Evolutionary conservation across 2,329 filamentous ascomycete species (phyloP).

Genomic region (Colletotrichum lini): DNA sequence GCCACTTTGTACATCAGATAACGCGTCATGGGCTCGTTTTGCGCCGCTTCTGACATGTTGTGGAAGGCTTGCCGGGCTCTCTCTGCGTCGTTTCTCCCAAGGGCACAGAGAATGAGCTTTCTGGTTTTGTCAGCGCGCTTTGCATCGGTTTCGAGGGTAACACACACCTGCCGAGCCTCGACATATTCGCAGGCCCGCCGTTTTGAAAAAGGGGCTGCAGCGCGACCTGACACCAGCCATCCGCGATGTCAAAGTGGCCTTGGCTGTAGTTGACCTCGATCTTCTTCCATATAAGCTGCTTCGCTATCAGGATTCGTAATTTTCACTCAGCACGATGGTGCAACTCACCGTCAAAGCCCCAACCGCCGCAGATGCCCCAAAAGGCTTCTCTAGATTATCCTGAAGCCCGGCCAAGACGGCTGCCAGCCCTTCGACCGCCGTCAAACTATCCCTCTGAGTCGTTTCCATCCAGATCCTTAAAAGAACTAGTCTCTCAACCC

Average conservation of each 20-base stretch:
- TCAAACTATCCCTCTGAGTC: slow-evolving; percentile 55
- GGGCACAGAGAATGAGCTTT: slow-evolving; percentile 79
- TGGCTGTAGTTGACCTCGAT: slow-evolving; percentile 72
- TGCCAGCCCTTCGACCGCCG: slow-evolving; percentile 45
- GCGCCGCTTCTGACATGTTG: slow-evolving; percentile 70
- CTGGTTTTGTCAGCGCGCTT: slow-evolving; percentile 59
- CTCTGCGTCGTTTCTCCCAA: slow-evolving; percentile 70
- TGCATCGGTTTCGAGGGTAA: neutral
- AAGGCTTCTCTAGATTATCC: slow-evolving; percentile 58
- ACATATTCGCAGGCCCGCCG: slow-evolving; percentile 75
- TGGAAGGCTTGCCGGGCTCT: slow-evolving; percentile 69
- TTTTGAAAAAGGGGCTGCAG: slow-evolving; percentile 77
- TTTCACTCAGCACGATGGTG: too few species aligned
- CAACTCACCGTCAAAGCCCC: slow-evolving; percentile 75
- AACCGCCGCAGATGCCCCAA: slow-evolving; percentile 74
- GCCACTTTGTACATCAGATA: slow-evolving; percentile 85
- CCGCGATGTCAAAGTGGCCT: slow-evolving; percentile 67
- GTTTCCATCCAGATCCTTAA: slow-evolving; percentile 77
- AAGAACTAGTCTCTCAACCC: slow-evolving; percentile 79
- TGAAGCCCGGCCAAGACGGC: slow-evolving; percentile 54
- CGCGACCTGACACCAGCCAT: slow-evolving; percentile 80
- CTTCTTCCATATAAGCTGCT: slow-evolving; percentile 84
- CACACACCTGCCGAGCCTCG: slow-evolving; percentile 75
- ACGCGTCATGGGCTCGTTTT: slow-evolving; percentile 74
- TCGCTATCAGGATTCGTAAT: slow-evolving; percentile 34